A percentile compares a stretch with the other conserved stretches of the same genome.
Evolutionary conservation across 2,329 filamentous ascomycete species (phyloP).

Genomic region (Epicoccum sorghinum): DNA sequence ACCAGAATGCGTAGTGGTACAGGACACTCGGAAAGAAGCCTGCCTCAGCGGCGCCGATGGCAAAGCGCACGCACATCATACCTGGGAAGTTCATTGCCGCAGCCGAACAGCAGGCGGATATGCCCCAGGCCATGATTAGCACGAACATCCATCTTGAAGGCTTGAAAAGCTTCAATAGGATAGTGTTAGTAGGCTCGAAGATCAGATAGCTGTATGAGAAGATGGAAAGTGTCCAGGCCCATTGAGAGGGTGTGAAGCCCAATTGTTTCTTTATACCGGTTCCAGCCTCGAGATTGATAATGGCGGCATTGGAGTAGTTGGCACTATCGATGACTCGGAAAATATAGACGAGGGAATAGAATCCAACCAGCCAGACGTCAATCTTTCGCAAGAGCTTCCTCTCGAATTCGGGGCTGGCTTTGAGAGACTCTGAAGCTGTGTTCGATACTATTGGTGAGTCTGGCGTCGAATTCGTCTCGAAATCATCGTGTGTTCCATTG

Average conservation of each 20-base stretch:
- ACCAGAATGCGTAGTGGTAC: constrained; percentile 61
- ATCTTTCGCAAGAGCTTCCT: constrained; percentile 31
- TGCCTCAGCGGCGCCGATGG: constrained; percentile 26
- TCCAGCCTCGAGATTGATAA: constrained; percentile 43
- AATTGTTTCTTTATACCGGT: constrained; percentile 43
- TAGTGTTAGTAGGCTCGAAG: constrained; percentile 34
- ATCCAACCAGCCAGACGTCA: constrained; percentile 37
- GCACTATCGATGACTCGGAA: constrained; percentile 40
- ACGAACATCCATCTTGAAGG: constrained; percentile 29
- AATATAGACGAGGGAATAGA: constrained; percentile 40
- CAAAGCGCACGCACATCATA: constrained; percentile 30
- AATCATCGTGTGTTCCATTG: constrained; percentile 4
- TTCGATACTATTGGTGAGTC: not conserved
- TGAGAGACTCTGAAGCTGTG: not conserved
- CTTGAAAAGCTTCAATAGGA: constrained; percentile 25
- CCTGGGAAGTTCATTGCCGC: constrained; percentile 26
- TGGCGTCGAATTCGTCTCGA: constrained; percentile 2
- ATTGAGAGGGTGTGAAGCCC: constrained; percentile 34
- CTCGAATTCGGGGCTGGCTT: constrained; percentile 7
- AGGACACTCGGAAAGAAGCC: constrained; percentile 23
- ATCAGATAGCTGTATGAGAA: constrained; percentile 43
- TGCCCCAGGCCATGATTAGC: constrained; percentile 34
- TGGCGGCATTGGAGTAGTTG: constrained; percentile 40
- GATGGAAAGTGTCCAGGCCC: constrained; percentile 41
- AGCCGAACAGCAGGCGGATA: constrained; percentile 24